Evolutionary conservation across 345 rosid genomes (phyloP).

Genomic region (Adansonia digitata): DNA sequence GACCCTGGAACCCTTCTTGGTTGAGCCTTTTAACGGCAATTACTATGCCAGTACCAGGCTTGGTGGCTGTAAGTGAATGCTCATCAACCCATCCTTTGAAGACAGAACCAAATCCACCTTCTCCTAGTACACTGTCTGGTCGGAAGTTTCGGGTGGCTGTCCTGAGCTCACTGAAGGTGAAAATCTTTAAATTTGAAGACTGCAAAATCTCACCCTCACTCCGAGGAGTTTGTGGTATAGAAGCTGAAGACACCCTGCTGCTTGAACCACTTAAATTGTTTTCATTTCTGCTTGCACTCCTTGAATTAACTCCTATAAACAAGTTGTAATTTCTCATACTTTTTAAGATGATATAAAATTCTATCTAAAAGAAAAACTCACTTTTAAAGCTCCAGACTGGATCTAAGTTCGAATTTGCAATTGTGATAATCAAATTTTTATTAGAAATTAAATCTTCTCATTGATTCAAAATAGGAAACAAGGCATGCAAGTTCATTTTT

Average conservation of each 20-base stretch:
- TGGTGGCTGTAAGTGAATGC: slow-evolving; percentile 53
- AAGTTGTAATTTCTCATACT: neutral
- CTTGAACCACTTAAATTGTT: slow-evolving; percentile 32
- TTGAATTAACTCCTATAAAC: slow-evolving; percentile 59
- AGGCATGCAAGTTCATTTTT: neutral
- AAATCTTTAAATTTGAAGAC: slow-evolving; percentile 66
- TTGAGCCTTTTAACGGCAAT: slow-evolving; percentile 91
- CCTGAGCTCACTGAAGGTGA: slow-evolving; percentile 62
- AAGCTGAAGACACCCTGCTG: slow-evolving; percentile 49
- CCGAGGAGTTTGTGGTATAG: slow-evolving; percentile 65
- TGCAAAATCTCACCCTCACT: slow-evolving; percentile 93
- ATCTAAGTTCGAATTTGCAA: neutral
- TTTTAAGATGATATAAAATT: neutral
- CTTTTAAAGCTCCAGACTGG: neutral
- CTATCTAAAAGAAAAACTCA: neutral
- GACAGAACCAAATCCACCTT: slow-evolving; percentile 96
- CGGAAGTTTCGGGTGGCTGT: slow-evolving; percentile 82
- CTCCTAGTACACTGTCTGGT: slow-evolving; percentile 90
- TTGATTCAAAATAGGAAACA: neutral
- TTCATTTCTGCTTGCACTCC: slow-evolving; percentile 46
- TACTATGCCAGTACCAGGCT: slow-evolving; percentile 80
- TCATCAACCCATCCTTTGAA: slow-evolving; percentile 97
- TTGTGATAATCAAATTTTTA: neutral
- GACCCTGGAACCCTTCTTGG: slow-evolving; percentile 88
- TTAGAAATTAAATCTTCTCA: too few species aligned